Base-by-base conservation (phyloP, 2,329 filamentous ascomycete species). In the Aspergillus terreus region DNA sequence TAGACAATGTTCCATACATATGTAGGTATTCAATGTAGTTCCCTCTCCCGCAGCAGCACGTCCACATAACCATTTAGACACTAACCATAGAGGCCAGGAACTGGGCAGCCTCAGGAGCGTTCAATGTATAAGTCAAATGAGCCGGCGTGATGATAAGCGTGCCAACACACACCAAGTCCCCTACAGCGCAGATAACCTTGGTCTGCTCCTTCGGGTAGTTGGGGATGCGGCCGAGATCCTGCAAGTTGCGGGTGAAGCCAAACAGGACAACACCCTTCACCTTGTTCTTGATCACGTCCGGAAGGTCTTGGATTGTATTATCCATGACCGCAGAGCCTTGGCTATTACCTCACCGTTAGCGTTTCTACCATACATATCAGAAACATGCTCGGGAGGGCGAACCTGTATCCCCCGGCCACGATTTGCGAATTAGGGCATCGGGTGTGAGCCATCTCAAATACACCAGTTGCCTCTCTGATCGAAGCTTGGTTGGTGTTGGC, bases 361-460 rank as follows among this genome's bases (percentile, higher is more conserved):
- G 35, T 38, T 38, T 15, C 15, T 6, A 23, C 23, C 23, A 23
- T 6, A 23, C 23, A 6, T 23, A 23, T 23, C 23, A 23, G 23
- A 23, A 23, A 23, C 6, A 23, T 23, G 23, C 4, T 23, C 6
- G 23, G 23, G 6, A 6, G 23, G 35, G 14, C 15, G 35, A 38
- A 38, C 35, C 35, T 38, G 44, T 63, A 63, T 6, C 74, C 76
- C 27, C 72, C 75, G 4, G 72, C 69, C 1, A 76, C 62, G 23
- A 78, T 67, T 33, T 66, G 63, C 0, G 74, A 63, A 30, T 69
- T 58, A 25, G 76, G 76, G 47, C 76, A 78, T 55, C 75, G 76
- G 9, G 60, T 61, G 61, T 66, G 55, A 15, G 76, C 74, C 12
- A 70, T 49, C 4, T 63, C 60, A 59, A 76, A 72, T 15, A 76